Evolutionary conservation across 768 basidiomycete species (phyloP).

Genomic region (Russula brevipes): DNA sequence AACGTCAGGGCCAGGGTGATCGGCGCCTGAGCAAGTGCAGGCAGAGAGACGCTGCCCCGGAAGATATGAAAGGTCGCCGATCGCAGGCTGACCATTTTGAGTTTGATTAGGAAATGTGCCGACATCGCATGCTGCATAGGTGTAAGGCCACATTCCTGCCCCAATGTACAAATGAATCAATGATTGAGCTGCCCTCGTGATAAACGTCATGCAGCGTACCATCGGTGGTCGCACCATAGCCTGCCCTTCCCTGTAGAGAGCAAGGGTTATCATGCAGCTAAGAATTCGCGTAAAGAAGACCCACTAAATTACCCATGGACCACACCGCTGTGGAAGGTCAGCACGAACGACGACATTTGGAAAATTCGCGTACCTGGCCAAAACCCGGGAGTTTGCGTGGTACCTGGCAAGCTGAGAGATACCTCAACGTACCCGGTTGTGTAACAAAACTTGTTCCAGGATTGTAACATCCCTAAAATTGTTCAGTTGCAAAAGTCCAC

Average conservation of each 20-base stretch:
- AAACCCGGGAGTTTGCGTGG: conserved; percentile 54
- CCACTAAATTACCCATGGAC: conserved; percentile 68
- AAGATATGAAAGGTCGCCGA: conserved; percentile 65
- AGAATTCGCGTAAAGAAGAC: conserved; percentile 19
- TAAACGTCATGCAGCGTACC: conserved; percentile 35
- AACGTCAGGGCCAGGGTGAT: conserved; percentile 81
- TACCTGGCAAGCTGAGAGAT: conserved; percentile 69
- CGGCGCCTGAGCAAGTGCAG: conserved; percentile 80
- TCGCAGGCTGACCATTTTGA: conserved; percentile 41
- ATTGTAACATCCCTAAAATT: conserved; percentile 50
- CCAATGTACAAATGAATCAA: conserved; percentile 1
- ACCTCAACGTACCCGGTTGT: conserved; percentile 89
- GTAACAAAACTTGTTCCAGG: conserved; percentile 96
- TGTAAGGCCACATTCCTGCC: conserved; percentile 66
- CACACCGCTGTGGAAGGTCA: conserved; percentile 45
- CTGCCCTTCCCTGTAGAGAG: conserved; percentile 62
- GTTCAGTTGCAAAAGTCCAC: not conserved
- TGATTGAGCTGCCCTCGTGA: not conserved
- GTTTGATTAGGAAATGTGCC: conserved; percentile 87
- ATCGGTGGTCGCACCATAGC: conserved; percentile 86
- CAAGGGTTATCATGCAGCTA: not conserved
- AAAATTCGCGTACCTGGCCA: conserved; percentile 67
- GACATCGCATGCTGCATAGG: conserved; percentile 77
- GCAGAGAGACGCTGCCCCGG: conserved; percentile 84
- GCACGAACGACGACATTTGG: not conserved